Percentiles rank a stretch among this genome's conserved stretches.
These are phyloP conservation scores for Trichophyton mentagrophytes DNA, from an alignment of 2,329 filamentous ascomycete genomes.

Conservation along the genomic window DNA sequence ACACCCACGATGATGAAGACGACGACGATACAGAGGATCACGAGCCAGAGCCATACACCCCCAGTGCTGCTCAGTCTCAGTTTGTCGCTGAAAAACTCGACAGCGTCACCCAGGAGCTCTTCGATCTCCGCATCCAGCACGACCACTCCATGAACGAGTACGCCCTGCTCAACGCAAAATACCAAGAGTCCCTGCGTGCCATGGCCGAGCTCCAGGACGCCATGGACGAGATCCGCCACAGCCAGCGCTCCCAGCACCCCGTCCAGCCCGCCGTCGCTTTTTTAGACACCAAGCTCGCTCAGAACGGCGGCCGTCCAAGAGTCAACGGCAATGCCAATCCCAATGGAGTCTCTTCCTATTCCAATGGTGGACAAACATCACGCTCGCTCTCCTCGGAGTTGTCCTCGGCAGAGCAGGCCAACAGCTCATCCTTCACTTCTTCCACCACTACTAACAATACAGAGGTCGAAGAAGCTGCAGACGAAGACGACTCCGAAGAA, in stretches of 20 bases:
- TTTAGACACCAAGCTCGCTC: constrained; percentile 58
- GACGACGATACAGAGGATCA: neutral
- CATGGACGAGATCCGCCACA: constrained; percentile 59
- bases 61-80: constrained; percentile 65
- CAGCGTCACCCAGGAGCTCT: constrained; percentile 76
- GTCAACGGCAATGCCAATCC: constrained; percentile 47
- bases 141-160: constrained; percentile 71
- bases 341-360: constrained; percentile 30
- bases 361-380: constrained; percentile 57
- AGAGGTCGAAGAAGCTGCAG: neutral
- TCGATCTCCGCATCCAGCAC: constrained; percentile 82
- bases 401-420: constrained; percentile 56
- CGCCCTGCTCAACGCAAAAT: constrained; percentile 71
- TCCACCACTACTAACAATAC: constrained; percentile 38
- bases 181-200: constrained; percentile 73
- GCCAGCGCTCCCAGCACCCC: constrained; percentile 32
- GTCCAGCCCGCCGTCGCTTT: constrained; percentile 31
- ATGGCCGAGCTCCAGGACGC: constrained; percentile 66
- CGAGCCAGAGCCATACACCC: constrained; percentile 31
- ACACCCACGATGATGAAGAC: constrained; percentile 12
- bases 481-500: constrained; percentile 48
- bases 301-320: constrained; percentile 49
- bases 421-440: constrained; percentile 47
- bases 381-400: constrained; percentile 89
- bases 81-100: constrained; percentile 90